Evolutionary conservation across 116 monocot species (phyloP).

Genomic region (Zostera marina): DNA sequence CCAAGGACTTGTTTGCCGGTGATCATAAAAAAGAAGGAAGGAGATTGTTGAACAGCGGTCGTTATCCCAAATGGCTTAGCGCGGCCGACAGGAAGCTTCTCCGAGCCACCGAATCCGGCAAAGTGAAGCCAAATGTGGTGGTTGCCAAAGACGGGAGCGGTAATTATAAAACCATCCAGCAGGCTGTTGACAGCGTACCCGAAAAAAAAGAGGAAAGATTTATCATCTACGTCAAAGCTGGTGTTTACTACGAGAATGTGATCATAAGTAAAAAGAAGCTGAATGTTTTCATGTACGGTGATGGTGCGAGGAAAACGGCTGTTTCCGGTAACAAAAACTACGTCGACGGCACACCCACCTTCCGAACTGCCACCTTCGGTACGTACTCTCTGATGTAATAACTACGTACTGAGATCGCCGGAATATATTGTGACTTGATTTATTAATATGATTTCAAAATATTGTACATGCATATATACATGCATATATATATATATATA

Average conservation of each 20-base stretch:
- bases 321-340: conserved; percentile 35
- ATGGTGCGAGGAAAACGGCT: conserved; percentile 33
- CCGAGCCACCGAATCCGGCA: not conserved
- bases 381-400: not conserved
- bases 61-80: conserved; percentile 40
- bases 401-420: not conserved
- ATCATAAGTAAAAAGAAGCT: conserved; percentile 22
- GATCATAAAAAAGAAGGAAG: not conserved
- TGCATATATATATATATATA: no score
- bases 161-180: conserved; percentile 51
- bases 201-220: conserved; percentile 17
- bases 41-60: not conserved
- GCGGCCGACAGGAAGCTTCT: conserved; percentile 49
- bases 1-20: conserved; percentile 1
- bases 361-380: conserved; percentile 56
- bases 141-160: conserved; percentile 83
- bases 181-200: conserved; percentile 42
- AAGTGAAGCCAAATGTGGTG: conserved; percentile 42
- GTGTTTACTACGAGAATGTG: conserved; percentile 43
- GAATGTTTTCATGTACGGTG: conserved; percentile 74
- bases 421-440: not conserved
- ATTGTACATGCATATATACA: no score
- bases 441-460: no score
- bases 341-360: conserved; percentile 26
- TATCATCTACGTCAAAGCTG: conserved; percentile 77